A percentile compares a stretch with the other conserved stretches of the same genome.
Evolutionary conservation across 1,284 basidiomycete genomes (phyloP).

Genomic region (Heterobasidion annosum): DNA sequence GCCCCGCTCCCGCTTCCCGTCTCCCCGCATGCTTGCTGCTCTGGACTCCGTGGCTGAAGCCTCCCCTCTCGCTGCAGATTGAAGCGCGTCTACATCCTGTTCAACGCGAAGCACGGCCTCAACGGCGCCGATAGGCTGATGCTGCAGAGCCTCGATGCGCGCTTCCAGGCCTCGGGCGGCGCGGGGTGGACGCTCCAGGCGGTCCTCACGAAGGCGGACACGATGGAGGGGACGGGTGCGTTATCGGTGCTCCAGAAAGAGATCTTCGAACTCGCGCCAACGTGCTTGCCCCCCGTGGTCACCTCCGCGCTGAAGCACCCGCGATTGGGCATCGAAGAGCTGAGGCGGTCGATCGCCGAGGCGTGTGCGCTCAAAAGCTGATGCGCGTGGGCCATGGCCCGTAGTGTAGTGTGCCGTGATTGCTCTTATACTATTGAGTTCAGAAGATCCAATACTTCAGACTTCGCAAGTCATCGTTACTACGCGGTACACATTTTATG

Average conservation of each 20-base stretch:
- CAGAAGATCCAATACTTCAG: too few relatives aligned
- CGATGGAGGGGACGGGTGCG: slow-evolving; percentile 16
- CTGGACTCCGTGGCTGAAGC: neutral
- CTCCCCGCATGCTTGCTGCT: neutral
- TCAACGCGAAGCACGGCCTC: slow-evolving; percentile 59
- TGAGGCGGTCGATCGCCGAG: slow-evolving; percentile 23
- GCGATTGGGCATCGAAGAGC: slow-evolving; percentile 44
- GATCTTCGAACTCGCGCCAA: slow-evolving; percentile 45
- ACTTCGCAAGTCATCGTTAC: too few relatives aligned
- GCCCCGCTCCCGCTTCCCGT: neutral
- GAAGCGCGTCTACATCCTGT: slow-evolving; percentile 56
- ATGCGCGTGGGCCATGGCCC: too few relatives aligned
- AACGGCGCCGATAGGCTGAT: slow-evolving; percentile 49
- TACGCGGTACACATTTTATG: neutral
- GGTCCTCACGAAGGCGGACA: slow-evolving; percentile 64
- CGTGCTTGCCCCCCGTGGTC: slow-evolving; percentile 55
- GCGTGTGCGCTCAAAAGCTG: neutral
- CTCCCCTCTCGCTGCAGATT: slow-evolving; percentile 31
- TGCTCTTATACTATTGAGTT: too few relatives aligned
- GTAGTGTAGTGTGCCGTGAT: too few relatives aligned
- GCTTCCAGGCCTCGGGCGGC: slow-evolving; percentile 25
- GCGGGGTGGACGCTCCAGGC: slow-evolving; percentile 53
- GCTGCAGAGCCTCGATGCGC: slow-evolving; percentile 42
- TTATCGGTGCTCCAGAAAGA: slow-evolving; percentile 23
- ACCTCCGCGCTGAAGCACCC: slow-evolving; percentile 39